A percentile compares a stretch with the other conserved stretches of the same genome.
phyloP scores from a whole-genome alignment of 371 early-diverging fungal species.

The Amoeboaphelidium occidentale region DNA sequence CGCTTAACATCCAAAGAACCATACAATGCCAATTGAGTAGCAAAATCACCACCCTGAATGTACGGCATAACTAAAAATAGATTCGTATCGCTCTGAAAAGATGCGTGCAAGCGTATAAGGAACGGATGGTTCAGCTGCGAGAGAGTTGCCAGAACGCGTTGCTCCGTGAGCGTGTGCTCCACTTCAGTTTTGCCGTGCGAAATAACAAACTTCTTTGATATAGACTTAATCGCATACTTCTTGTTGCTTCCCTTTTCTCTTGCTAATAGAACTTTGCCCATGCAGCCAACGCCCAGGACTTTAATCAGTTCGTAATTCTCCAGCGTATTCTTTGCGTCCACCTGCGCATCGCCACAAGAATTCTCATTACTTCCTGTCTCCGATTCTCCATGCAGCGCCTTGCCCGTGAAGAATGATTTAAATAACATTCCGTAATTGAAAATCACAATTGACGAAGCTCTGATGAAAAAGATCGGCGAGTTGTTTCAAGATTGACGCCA shows the following conservation, averaged over 20 bases:
- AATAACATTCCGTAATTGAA: no score
- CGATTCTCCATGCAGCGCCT: no score
- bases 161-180: slow-evolving; percentile 7
- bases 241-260: slow-evolving; percentile 20
- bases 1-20: slow-evolving; percentile 1
- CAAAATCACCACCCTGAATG: slow-evolving; percentile 2
- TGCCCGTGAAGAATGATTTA: no score
- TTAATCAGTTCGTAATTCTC: slow-evolving; percentile 32
- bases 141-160: slow-evolving; percentile 9
- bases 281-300: slow-evolving; percentile 42
- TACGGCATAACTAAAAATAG: neutral
- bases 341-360: no score
- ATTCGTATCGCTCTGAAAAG: neutral
- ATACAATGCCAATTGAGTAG: slow-evolving; percentile 8
- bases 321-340: no score
- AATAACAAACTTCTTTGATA: slow-evolving; percentile 34
- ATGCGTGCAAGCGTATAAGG: slow-evolving; percentile 5
- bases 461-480: no score
- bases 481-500: no score
- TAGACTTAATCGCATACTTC: slow-evolving; percentile 39
- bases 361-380: no score
- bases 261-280: slow-evolving; percentile 49
- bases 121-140: slow-evolving; percentile 8
- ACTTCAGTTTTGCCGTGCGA: slow-evolving; percentile 10
- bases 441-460: no score